These are phyloP conservation scores for Aspergillus sergii DNA, from an alignment of 2,329 filamentous ascomycete species.

Conservation along the genomic window DNA sequence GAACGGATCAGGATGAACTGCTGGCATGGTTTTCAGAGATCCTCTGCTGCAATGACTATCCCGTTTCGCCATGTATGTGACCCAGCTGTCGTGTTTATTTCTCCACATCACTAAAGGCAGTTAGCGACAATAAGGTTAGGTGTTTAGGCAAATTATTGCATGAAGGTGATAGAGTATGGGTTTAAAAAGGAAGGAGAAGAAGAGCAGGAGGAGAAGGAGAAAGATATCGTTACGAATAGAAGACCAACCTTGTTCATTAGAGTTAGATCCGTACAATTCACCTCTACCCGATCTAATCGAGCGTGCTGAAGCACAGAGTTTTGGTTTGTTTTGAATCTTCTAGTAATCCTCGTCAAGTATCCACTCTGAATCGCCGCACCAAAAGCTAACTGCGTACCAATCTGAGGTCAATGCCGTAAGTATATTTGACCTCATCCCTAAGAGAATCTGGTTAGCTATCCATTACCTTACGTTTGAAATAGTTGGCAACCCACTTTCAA, in stretches of 20 bases:
- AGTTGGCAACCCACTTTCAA: background rate
- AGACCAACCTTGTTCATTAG: background rate
- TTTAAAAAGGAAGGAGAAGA: no score
- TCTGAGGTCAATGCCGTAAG: background rate
- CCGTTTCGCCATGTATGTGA: background rate
- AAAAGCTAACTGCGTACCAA: background rate
- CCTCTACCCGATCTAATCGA: no score
- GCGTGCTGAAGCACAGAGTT: no score
- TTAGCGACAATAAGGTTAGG: background rate
- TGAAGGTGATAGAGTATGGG: no score
- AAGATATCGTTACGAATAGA: background rate
- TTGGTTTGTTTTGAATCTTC: no score
- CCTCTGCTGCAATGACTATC: background rate
- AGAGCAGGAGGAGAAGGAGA: no score
- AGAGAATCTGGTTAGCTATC: background rate
- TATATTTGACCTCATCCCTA: background rate
- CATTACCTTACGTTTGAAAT: background rate
- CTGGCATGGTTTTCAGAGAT: background rate
- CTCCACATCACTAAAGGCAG: background rate
- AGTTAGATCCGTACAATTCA: no score
- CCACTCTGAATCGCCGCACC: background rate
- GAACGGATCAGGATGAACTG: background rate
- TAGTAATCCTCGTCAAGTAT: background rate
- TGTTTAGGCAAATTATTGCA: no score
- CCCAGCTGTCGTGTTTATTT: background rate